These are phyloP conservation scores for Neltuma alba DNA, from an alignment of 306 rosid species.

Conservation along the genomic window DNA sequence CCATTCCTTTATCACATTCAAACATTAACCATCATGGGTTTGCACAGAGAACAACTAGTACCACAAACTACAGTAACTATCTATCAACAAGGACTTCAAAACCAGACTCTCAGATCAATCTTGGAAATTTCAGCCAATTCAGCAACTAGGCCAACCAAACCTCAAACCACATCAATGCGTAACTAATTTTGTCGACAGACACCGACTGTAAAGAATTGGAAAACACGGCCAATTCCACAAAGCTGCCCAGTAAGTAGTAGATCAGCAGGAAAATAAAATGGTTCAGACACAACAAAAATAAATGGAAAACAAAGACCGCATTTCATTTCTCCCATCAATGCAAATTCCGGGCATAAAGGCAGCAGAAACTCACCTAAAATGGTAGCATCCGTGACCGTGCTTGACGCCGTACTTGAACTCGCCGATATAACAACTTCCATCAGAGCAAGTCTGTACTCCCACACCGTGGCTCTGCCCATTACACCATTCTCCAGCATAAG, in stretches of 20 bases:
- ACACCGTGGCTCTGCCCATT: slow-evolving; percentile 90
- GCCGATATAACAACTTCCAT: slow-evolving; percentile 77
- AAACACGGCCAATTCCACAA: neutral
- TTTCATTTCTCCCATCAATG: neutral
- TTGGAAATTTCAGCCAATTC: slow-evolving; percentile 23
- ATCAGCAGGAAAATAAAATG: no score
- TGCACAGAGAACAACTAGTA: neutral
- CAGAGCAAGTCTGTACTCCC: slow-evolving; percentile 84
- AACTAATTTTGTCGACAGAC: slow-evolving; percentile 18
- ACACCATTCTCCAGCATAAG: slow-evolving; percentile 88
- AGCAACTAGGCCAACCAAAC: slow-evolving; percentile 26
- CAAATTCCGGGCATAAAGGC: neutral
- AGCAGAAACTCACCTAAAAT: slow-evolving; percentile 62
- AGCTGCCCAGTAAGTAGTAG: neutral
- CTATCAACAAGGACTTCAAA: no score
- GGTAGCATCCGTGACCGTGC: slow-evolving; percentile 85
- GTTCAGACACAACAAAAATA: neutral
- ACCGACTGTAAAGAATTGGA: neutral
- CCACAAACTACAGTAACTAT: neutral
- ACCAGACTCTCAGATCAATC: neutral
- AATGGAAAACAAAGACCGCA: neutral
- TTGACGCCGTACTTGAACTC: slow-evolving; percentile 78
- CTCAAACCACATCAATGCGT: slow-evolving; percentile 26
- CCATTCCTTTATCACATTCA: slow-evolving; percentile 60
- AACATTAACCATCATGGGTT: neutral